Percentiles rank a stretch among this genome's conserved stretches.
These are phyloP conservation scores for Polytrichum commune DNA, from an alignment of 225 moss, liverwort and hornwort species.

Conservation along the genomic window DNA sequence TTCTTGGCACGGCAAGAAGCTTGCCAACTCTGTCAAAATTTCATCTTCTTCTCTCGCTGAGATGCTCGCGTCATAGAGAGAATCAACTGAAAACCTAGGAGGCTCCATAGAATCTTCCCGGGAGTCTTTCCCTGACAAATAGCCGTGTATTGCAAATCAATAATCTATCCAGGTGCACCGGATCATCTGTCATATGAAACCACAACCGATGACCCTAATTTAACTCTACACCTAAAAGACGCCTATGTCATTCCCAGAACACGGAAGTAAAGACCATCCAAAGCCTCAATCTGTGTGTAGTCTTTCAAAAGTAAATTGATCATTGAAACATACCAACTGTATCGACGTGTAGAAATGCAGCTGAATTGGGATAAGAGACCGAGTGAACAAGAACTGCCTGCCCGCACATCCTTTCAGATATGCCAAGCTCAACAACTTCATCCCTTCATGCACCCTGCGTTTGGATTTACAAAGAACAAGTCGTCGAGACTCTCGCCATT, in stretches of 20 bases:
- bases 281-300: background rate
- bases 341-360: conserved; percentile 5
- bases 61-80: conserved; percentile 28
- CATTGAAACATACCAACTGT: conserved; percentile 7
- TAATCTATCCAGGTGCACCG: background rate
- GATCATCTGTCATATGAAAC: background rate
- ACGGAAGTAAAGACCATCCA: background rate
- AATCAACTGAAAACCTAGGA: conserved; percentile 23
- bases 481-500: conserved; percentile 27
- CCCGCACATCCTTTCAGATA: background rate
- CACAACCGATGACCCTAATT: background rate
- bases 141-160: background rate
- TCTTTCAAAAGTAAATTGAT: background rate
- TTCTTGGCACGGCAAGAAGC: conserved; percentile 29
- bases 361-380: background rate
- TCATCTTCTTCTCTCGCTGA: conserved; percentile 38
- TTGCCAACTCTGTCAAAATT: conserved; percentile 37
- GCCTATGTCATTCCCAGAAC: background rate
- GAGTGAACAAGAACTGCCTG: background rate
- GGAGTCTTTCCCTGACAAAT: conserved; percentile 19
- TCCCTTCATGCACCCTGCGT: background rate
- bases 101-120: conserved; percentile 7
- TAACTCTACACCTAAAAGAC: background rate
- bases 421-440: background rate
- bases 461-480: background rate